Percentiles rank a stretch among this genome's conserved stretches.
phyloP scores from a whole-genome alignment of 169 alveolate species.

The Eimeria falciformis region DNA sequence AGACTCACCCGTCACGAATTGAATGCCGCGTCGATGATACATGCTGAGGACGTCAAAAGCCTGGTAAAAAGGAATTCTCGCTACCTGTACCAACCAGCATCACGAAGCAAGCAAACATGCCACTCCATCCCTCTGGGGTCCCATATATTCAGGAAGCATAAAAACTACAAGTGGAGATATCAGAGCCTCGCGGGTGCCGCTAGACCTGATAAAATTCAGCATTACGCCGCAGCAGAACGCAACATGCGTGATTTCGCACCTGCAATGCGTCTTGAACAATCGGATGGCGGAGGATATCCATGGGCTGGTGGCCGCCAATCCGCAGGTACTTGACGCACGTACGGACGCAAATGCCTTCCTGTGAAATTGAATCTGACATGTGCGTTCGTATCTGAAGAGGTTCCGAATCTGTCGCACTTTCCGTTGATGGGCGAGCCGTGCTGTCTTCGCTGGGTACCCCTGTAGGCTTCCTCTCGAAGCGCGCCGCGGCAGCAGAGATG shows the following conservation, averaged over 20 bases:
- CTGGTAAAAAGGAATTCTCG: conserved; percentile 69
- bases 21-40: conserved; percentile 68
- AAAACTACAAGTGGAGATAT: no score
- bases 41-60: conserved; percentile 76
- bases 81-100: conserved; percentile 42
- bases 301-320: conserved; percentile 66
- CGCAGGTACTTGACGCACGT: conserved; percentile 53
- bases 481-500: conserved; percentile 44
- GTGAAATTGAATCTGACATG: conserved; percentile 6
- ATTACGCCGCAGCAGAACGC: no score
- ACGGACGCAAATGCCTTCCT: conserved; percentile 44
- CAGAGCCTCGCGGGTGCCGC: no score
- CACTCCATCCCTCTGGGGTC: no score
- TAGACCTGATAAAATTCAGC: no score
- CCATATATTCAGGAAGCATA: no score
- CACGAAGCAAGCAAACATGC: neutral
- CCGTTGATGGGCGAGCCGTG: conserved; percentile 68
- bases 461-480: conserved; percentile 55
- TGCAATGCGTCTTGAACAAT: conserved; percentile 58
- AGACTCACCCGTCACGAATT: conserved; percentile 64
- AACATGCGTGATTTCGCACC: conserved; percentile 25
- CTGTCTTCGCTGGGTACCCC: conserved; percentile 66
- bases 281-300: conserved; percentile 71
- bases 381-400: conserved; percentile 31
- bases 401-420: conserved; percentile 38